These are phyloP conservation scores for Podaxis sp. DNA, from an alignment of 768 basidiomycete genomes.

Conservation along the genomic window DNA sequence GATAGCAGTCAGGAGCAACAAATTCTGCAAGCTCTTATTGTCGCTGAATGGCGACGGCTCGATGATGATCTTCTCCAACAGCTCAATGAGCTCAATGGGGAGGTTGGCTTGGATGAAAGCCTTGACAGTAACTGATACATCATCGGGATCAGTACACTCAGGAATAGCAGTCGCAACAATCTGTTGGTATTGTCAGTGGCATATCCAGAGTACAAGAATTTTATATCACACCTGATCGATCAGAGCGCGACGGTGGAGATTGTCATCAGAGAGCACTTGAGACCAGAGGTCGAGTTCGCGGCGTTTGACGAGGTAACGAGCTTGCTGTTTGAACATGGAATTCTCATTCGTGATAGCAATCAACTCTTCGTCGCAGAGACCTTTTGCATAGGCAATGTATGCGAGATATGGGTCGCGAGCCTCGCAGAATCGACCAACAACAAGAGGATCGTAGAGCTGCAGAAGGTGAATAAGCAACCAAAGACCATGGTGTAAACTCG, in stretches of 20 bases:
- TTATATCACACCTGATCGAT: slow-evolving; percentile 75
- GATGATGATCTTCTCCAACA: slow-evolving; percentile 97
- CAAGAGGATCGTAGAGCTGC: slow-evolving; percentile 92
- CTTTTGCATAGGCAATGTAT: slow-evolving; percentile 99
- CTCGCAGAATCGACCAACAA: slow-evolving; percentile 99
- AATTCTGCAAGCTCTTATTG: slow-evolving; percentile 94
- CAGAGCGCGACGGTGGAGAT: slow-evolving; percentile 88
- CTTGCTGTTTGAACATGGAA: slow-evolving; percentile 99
- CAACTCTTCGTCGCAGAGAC: slow-evolving; percentile 97
- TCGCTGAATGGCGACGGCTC: slow-evolving; percentile 98
- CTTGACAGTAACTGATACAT: slow-evolving; percentile 98
- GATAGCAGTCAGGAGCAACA: slow-evolving; percentile 92
- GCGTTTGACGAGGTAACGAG: slow-evolving; percentile 95
- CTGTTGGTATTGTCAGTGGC: slow-evolving; percentile 34
- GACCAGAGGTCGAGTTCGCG: slow-evolving; percentile 95
- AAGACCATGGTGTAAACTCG: slow-evolving; percentile 12
- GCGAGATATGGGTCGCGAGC: slow-evolving; percentile 97
- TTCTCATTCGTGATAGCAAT: slow-evolving; percentile 98
- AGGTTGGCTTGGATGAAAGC: slow-evolving; percentile 97
- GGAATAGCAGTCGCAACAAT: slow-evolving; percentile 94
- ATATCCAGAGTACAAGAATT: neutral
- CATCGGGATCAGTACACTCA: slow-evolving; percentile 96
- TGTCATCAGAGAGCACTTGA: slow-evolving; percentile 87
- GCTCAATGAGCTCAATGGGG: slow-evolving; percentile 94
- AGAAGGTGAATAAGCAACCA: slow-evolving; percentile 17